Evolutionary conservation across 2,329 filamentous ascomycete species (phyloP).

Genomic region (Aspergillus ustus): DNA sequence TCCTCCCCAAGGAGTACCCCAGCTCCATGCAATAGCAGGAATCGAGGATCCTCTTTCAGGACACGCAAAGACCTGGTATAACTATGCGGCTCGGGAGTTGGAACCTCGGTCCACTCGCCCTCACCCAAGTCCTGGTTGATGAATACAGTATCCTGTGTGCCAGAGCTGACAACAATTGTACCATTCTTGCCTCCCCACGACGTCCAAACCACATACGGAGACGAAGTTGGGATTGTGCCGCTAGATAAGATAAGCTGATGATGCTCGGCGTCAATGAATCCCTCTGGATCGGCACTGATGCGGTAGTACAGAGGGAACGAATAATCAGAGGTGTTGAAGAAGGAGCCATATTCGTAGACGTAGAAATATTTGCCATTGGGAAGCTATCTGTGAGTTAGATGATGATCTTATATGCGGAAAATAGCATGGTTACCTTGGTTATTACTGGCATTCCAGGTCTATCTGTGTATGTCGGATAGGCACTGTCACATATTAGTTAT

Average conservation of each 20-base stretch:
- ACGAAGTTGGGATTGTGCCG: constrained; percentile 49
- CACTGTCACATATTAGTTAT: constrained; percentile 18
- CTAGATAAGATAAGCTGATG: constrained; percentile 50
- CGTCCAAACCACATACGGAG: constrained; percentile 60
- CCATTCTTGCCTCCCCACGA: constrained; percentile 52
- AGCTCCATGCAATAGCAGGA: constrained; percentile 15
- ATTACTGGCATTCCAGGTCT: constrained; percentile 73
- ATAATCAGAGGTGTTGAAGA: constrained; percentile 36
- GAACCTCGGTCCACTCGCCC: constrained; percentile 53
- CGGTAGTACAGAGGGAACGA: constrained; percentile 60
- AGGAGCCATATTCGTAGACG: constrained; percentile 64
- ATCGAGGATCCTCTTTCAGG: constrained; percentile 30
- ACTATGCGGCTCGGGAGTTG: constrained; percentile 44
- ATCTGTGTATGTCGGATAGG: constrained; percentile 63
- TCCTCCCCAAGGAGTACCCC: constrained; percentile 12
- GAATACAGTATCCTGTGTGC: constrained; percentile 49
- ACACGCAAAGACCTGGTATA: constrained; percentile 56
- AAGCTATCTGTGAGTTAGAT: constrained; percentile 44
- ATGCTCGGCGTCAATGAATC: constrained; percentile 49
- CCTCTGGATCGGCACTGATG: constrained; percentile 52
- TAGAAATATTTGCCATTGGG: constrained; percentile 66
- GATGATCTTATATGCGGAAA: neutral
- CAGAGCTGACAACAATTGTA: constrained; percentile 55
- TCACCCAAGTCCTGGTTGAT: constrained; percentile 53
- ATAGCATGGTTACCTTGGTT: constrained; percentile 35